These are phyloP conservation scores for Purshia tridentata DNA, from an alignment of 306 rosid species.

Conservation along the genomic window DNA sequence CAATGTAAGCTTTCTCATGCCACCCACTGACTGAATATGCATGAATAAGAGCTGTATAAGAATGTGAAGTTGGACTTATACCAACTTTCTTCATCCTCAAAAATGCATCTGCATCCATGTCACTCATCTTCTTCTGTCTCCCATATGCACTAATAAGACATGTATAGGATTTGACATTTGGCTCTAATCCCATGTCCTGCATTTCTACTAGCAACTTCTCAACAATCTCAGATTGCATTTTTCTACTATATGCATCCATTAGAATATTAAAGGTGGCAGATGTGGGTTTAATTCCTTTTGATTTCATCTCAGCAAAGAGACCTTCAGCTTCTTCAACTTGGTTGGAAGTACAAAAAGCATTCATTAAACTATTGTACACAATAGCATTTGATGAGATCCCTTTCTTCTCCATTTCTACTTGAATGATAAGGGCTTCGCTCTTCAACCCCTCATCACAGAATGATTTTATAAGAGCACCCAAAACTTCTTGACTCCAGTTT, in stretches of 20 bases:
- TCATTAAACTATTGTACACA: too few species aligned
- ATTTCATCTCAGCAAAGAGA: too few species aligned
- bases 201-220: constrained; percentile 68
- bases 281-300: constrained; percentile 68
- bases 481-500: constrained; percentile 62
- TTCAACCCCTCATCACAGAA: too few species aligned
- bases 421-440: too few species aligned
- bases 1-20: constrained; percentile 61
- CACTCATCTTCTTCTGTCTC: constrained; percentile 60
- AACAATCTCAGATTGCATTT: constrained; percentile 75
- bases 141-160: constrained; percentile 80
- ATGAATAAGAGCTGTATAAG: constrained; percentile 78
- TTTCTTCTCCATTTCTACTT: too few species aligned
- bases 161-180: constrained; percentile 64
- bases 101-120: constrained; percentile 77
- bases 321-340: too few species aligned
- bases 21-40: too few species aligned
- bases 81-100: too few species aligned
- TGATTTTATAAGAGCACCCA: too few species aligned
- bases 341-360: too few species aligned
- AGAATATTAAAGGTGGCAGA: constrained; percentile 50
- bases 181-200: constrained; percentile 64
- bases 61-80: constrained; percentile 65
- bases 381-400: too few species aligned
- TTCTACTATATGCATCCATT: constrained; percentile 72